Evolutionary conservation across 2,329 filamentous ascomycete genomes (phyloP), one percentile per base, ranked within the genome.

Genomic region (Malbranchea zuffiana): DNA sequence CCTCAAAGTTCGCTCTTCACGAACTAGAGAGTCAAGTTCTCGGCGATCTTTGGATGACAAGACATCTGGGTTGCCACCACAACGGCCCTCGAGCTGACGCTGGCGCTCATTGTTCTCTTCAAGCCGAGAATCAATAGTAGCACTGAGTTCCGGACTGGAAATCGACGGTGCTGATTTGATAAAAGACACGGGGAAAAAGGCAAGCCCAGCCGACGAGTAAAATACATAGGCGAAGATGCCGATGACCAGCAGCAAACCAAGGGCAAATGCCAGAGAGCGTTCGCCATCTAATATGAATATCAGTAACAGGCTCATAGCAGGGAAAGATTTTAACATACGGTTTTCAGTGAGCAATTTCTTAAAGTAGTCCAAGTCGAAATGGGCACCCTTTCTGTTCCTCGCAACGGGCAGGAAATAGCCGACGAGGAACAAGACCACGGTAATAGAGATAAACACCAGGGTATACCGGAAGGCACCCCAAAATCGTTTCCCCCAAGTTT

Each of bases 391-490:
- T 42, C 71, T 70, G 44, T 78, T 69, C 42, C 75, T 81, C 4
- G 82, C 79, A 4, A 84, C 77, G 0, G 90, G 90, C 1, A 92
- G 78, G 57, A 98, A 95, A 67, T 96, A 94, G 28, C 90, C 90
- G 18, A 96, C 72, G 13, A 95, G 62, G 67, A 98, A 93, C 10
- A 98, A 66, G 30, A 88, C 75, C 32, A 87, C 69, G 4, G 90
- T 74, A 5, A 61, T 49, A 16, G 96, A 71, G 31, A 96, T 62
- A 57, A 96, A 96, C 42, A 77, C 80, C 33, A 87, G 63, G 0
- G 90, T 95, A 63, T 95, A 96, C 62, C 92, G 94, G 55, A 83
- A 67, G 3, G 90, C 85, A n/a, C 78, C 78, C 72, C 78, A 80
- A 42, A 96, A 71, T 37, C 85, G 74, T 52, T 76, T 73, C 5